phyloP scores from a whole-genome alignment of 2,329 filamentous ascomycete genomes.

The Aspergillus piperis region DNA sequence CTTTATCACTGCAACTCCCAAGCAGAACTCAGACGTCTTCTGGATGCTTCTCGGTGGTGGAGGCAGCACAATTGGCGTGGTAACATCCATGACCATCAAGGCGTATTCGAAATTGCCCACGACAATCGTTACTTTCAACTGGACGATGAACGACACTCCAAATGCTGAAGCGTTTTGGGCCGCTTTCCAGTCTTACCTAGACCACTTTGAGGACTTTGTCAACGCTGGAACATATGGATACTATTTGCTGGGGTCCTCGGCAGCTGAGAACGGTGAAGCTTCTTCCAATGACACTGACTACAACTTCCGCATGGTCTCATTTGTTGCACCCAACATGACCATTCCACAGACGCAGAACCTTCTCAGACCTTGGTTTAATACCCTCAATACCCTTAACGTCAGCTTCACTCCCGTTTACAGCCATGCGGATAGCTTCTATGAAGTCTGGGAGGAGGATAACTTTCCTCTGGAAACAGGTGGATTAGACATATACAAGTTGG shows the following conservation, averaged over 20 bases:
- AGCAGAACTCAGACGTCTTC: slow-evolving; percentile 46
- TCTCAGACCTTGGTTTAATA: slow-evolving; percentile 23
- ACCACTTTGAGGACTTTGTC: slow-evolving; percentile 23
- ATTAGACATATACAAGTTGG: slow-evolving; percentile 21
- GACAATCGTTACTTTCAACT: slow-evolving; percentile 27
- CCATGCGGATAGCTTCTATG: slow-evolving; percentile 26
- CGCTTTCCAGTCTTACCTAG: slow-evolving; percentile 19
- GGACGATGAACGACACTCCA: slow-evolving; percentile 22
- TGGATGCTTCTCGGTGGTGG: slow-evolving; percentile 58
- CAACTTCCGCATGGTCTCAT: slow-evolving; percentile 29
- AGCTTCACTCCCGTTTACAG: slow-evolving; percentile 24
- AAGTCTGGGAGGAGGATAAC: slow-evolving; percentile 17
- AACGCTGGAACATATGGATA: slow-evolving; percentile 27
- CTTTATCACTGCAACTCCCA: slow-evolving; percentile 24
- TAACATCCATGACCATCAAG: slow-evolving; percentile 38
- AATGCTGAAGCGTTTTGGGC: slow-evolving; percentile 21
- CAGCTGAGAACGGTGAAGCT: slow-evolving; percentile 15
- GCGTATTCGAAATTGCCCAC: slow-evolving; percentile 22
- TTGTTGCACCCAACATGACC: slow-evolving; percentile 26
- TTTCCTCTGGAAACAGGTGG: slow-evolving; percentile 25
- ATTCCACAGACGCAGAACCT: slow-evolving; percentile 22
- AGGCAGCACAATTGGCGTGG: slow-evolving; percentile 52
- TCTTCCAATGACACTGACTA: slow-evolving; percentile 23
- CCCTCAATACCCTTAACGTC: slow-evolving; percentile 21
- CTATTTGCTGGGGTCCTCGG: slow-evolving; percentile 24